Base-by-base conservation (phyloP, 2,329 filamentous ascomycete genomes). In the Clonostachys solani region DNA sequence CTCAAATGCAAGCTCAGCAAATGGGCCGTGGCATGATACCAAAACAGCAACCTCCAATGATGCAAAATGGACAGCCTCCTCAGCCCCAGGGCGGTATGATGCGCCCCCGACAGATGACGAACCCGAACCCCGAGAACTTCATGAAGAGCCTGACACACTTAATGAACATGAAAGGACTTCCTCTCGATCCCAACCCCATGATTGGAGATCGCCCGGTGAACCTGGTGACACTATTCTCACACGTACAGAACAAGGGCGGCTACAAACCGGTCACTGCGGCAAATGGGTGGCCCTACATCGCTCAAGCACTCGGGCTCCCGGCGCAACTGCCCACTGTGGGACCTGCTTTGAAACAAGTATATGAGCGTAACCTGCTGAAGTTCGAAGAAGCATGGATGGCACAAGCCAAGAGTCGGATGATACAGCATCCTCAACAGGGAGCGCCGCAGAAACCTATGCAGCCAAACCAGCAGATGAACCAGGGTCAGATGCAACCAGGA, bases 71-170 rank as follows among this genome's bases (percentile, higher is more conserved):
- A 0, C 80, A 84, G 56, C 73, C 77, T 59, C 70, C 75, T 2
- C 70, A 71, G 6, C 68, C 68, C 5, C 47, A 46, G 18, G 40
- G 23, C 18, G 68, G 64, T 10, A 74, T 77, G 65, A 71, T 77
- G 48, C 47, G 48, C 34, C 66, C 64, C 45, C 64, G 68, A 44
- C 67, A 65, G 23, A 64, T 69, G 54, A 55, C 62, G 44, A 60
- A 66, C n/a, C 69, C 69, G 23, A 80, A 77, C 48, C 81, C 81
- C 0, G 86, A 91, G 50, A 76, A 77, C 33, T 91, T 92, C 53
- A 75, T 95, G 65, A 87, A 89, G 58, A 87, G 84, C 37, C 72
- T 97, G 8, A 78, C 81, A 17, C 71, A 77, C n/a, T 88, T 95
- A 53, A 95, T 95, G 85, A 79, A 79, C 50, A 77, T 82, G 43